Evolutionary conservation across 768 basidiomycete species (phyloP), one percentile per base, ranked within the genome.

Genomic region (Lyophyllum atratum): DNA sequence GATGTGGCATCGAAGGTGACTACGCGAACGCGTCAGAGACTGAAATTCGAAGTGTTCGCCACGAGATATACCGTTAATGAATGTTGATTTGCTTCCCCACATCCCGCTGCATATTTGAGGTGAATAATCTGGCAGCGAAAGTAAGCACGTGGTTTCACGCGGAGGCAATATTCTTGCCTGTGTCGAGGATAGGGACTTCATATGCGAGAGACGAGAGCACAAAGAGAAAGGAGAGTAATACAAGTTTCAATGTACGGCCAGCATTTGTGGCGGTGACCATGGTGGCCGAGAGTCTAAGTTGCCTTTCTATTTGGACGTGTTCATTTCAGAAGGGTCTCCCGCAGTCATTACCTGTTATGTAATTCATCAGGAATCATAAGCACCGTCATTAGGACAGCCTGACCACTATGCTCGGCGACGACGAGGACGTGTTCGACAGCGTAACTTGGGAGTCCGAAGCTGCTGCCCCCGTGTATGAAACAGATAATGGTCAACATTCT

Each of bases 91-190:
- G 37, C 85, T 85, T 25, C 84, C 90, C 86, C 92, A 98, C 93
- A 98, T 96, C 52, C 95, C 95, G 59, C 90, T 93, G 74, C 95
- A 98, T 70, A 89, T 87, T 78, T 98, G 94, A 47, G 92, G 84
- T 28, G 90, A 84, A 74, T 87, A 87, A 73, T 94, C 93, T 70
- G 66, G 28, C 33, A 52, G 49, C 34, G 31, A 33, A 12, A 34
- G 48, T 62, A 46, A 62, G 59, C 37, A 29, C 9, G 49, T 17
- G 40, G 43, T 15, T 26, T 44, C 43, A 56, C 48, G 33, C 43
- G 51, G 57, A 40, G 47, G 53, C 56, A 37, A 28, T n/a, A n/a
- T 54, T 53, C 74, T 46, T 40, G 72, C 80, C 79, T 72, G 84
- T 85, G 71, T 90, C 90, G 29, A 82, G 70, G 34, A 95, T 82